phyloP scores from a whole-genome alignment of 768 basidiomycete species.

The Hebeloma cylindrosporum region DNA sequence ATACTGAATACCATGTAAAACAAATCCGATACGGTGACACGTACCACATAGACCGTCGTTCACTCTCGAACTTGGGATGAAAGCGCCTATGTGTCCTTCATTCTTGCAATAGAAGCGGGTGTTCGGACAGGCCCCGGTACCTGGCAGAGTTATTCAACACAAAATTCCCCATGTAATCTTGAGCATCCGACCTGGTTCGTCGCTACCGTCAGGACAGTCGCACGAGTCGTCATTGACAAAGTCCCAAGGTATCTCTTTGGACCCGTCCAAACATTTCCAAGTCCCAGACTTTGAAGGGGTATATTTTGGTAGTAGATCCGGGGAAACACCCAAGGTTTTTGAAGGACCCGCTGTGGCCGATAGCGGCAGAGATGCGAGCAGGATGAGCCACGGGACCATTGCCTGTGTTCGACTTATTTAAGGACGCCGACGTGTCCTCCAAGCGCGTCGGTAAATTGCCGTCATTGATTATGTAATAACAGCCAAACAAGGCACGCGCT shows the following conservation, averaged over 20 bases:
- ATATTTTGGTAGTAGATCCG: constrained; percentile 57
- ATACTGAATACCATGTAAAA: constrained; percentile 14
- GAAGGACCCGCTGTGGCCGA: constrained; percentile 40
- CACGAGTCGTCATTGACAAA: constrained; percentile 94
- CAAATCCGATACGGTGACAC: constrained; percentile 24
- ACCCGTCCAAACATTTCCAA: constrained; percentile 84
- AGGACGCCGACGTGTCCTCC: constrained; percentile 39
- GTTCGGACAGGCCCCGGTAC: constrained; percentile 82
- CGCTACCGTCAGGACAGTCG: constrained; percentile 92
- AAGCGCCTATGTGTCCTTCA: constrained; percentile 81
- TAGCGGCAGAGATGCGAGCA: constrained; percentile 43
- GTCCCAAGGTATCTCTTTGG: constrained; percentile 72
- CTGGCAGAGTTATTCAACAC: constrained; percentile 35
- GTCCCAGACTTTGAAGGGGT: constrained; percentile 47
- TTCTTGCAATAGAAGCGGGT: constrained; percentile 84
- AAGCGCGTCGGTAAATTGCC: constrained; percentile 17
- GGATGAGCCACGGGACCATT: constrained; percentile 55
- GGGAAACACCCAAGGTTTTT: constrained; percentile 59
- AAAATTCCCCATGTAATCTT: constrained; percentile 3
- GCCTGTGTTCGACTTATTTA: constrained; percentile 13
- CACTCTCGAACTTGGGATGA: constrained; percentile 78
- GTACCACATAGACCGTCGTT: constrained; percentile 92
- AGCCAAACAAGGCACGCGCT: constrained; percentile 43
- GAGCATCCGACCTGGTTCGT: constrained; percentile 76
- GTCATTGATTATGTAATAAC: constrained; percentile 30